Percentiles rank a stretch among this genome's conserved stretches.
These are phyloP conservation scores for Aegilops bicornis DNA, from an alignment of 176 grass and related monocot genomes.

Conservation along the genomic window DNA sequence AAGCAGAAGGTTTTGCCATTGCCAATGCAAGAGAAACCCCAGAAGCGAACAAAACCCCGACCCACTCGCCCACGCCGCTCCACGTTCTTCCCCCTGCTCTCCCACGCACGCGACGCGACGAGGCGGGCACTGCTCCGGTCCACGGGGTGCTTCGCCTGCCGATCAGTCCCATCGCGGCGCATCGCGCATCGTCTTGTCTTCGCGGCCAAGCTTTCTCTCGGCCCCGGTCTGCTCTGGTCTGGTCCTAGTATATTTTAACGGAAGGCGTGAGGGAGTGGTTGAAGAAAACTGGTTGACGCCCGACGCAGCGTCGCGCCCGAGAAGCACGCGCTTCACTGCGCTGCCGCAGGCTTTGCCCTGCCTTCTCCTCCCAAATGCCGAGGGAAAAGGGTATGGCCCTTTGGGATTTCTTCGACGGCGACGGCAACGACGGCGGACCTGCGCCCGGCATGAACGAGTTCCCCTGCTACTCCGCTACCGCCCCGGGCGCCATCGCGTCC, in stretches of 20 bases:
- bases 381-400: slow-evolving; percentile 31
- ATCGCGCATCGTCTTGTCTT: background rate
- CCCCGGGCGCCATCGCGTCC: slow-evolving; percentile 28
- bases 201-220: background rate
- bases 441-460: slow-evolving; percentile 14
- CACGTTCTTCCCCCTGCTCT: too few species aligned
- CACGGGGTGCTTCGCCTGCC: background rate
- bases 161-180: background rate
- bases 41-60: background rate
- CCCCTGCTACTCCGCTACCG: background rate
- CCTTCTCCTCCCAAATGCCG: background rate
- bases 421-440: background rate
- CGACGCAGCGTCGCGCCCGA: background rate
- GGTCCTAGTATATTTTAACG: too few species aligned
- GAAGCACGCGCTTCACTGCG: background rate
- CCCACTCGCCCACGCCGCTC: background rate
- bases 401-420: slow-evolving; percentile 39
- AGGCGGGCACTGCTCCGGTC: background rate
- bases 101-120: too few species aligned
- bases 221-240: too few species aligned
- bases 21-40: background rate
- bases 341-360: background rate
- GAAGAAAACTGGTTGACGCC: background rate
- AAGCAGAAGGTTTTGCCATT: background rate
- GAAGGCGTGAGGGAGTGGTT: background rate